Evolutionary conservation across 2,329 filamentous ascomycete genomes (phyloP), one percentile per base, ranked within the genome.

Genomic region (Biscogniauxia marginata): DNA sequence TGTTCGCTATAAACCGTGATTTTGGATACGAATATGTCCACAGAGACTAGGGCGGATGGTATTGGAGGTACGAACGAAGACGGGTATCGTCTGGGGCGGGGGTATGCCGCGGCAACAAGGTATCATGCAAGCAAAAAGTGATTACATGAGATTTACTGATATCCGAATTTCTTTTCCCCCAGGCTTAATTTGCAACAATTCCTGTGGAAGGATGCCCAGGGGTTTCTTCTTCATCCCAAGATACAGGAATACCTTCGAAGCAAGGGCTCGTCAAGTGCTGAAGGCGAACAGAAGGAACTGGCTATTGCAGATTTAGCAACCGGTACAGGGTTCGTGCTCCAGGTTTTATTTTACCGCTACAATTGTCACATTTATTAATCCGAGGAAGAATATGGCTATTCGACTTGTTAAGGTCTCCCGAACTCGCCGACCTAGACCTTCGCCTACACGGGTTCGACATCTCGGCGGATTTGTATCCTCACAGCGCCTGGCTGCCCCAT

Each of bases 111-210:
- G 5, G 48, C 58, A 16, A 51, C 56, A 20, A 60, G 56, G 58
- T 60, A 54, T 45, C 18, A 1, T n/a, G 8, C 18, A 47, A 7
- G 23, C 8, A 6, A 2, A 4, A 5, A 30, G 22, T 16, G n/a
- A 25, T 45, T 7, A 18, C n/a, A 20, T n/a, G 30, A 39, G 13
- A 5, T 39, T 9, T 39, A 5, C 3, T 39, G 3, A 16, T 39
- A 16, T 3, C 13, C 13, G 3, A 16, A 11, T 39, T 30, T 39
- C 6, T 39, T 39, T 50, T 43, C 24, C 13, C 25, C 7, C 7
- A 60, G 58, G 24, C 46, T 58, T 22, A 60, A 60, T 21, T 30
- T 60, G 16, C 56, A 60, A 39, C 58, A 58, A 24, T 60, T 48
- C 34, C 24, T 58, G 49, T 60, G 25, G 3, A 60, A 52, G 44